Evolutionary conservation across 208 protist species (phyloP).

Genomic region (Wallacemonas rigidus): DNA sequence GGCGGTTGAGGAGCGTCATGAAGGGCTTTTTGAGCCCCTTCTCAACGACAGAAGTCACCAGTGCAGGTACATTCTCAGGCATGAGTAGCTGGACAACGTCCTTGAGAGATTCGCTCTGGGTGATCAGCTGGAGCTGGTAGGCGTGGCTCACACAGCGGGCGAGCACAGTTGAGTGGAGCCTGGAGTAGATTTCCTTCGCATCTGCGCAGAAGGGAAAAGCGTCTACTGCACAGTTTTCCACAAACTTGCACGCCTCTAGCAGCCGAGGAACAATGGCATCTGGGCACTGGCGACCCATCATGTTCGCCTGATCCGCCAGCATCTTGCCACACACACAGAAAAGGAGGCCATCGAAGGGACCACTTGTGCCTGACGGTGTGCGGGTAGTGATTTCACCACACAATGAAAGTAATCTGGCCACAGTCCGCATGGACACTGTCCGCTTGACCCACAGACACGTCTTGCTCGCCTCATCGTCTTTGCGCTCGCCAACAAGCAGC

Average conservation of each 20-base stretch:
- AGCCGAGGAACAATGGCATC: slow-evolving; percentile 46
- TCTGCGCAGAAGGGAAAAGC: slow-evolving; percentile 38
- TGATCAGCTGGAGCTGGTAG: slow-evolving; percentile 82
- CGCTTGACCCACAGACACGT: slow-evolving; percentile 19
- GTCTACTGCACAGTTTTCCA: not conserved
- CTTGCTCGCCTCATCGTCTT: not conserved
- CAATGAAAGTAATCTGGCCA: slow-evolving; percentile 15
- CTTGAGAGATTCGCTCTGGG: slow-evolving; percentile 56
- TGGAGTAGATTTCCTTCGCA: slow-evolving; percentile 46
- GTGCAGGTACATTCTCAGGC: slow-evolving; percentile 55
- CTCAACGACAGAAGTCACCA: slow-evolving; percentile 68
- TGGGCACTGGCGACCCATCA: slow-evolving; percentile 71
- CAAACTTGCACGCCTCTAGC: slow-evolving; percentile 50
- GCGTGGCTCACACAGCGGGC: slow-evolving; percentile 78
- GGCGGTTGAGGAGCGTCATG: slow-evolving; percentile 73
- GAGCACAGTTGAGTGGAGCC: slow-evolving; percentile 75
- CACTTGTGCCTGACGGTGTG: not conserved
- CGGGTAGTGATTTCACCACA: slow-evolving; percentile 14
- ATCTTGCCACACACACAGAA: slow-evolving; percentile 70
- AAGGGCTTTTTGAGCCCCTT: slow-evolving; percentile 82
- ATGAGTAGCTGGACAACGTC: slow-evolving; percentile 67
- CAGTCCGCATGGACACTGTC: slow-evolving; percentile 1
- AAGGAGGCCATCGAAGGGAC: slow-evolving; percentile 38
- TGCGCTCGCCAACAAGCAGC: slow-evolving; percentile 11
- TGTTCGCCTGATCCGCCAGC: slow-evolving; percentile 54